Percentiles rank a stretch among this genome's conserved stretches.
Conservation (phyloP, 306 rosid genomes). For the Arachis hypogaea region DNA sequence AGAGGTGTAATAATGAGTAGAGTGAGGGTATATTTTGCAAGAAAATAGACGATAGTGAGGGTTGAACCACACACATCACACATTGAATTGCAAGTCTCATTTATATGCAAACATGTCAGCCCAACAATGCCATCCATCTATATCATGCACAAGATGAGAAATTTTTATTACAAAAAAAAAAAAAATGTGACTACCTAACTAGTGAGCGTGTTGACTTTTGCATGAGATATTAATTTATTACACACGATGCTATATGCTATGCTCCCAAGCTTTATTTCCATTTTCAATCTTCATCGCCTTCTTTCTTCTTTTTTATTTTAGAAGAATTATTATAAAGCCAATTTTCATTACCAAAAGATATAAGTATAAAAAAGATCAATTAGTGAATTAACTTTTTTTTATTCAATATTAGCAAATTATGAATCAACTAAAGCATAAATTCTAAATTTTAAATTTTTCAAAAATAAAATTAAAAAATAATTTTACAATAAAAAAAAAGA, state of each 20-base stretch:
- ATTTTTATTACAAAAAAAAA: background rate
- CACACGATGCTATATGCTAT: slow-evolving; percentile 26
- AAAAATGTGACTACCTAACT: background rate
- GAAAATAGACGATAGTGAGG: background rate
- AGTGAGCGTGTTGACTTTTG: slow-evolving; percentile 49
- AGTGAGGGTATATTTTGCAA: background rate
- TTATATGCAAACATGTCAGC: slow-evolving; percentile 13
- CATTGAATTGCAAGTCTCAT: slow-evolving; percentile 5
- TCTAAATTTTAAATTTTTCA: no score
- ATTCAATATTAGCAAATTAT: no score
- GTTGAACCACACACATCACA: slow-evolving; percentile 3
- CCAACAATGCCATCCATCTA: slow-evolving; percentile 2
- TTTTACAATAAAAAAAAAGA: no score
- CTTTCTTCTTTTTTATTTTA: no score
- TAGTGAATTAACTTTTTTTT: no score
- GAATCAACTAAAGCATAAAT: no score
- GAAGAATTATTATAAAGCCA: no score
- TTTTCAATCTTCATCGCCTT: slow-evolving; percentile 46
- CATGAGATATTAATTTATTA: slow-evolving; percentile 15
- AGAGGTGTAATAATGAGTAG: no score
- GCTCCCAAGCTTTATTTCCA: slow-evolving; percentile 30
- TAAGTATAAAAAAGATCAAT: no score
- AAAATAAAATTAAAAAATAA: no score
- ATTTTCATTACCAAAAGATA: no score
- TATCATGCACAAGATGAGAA: slow-evolving; percentile 25